A percentile compares a stretch with the other conserved stretches of the same genome.
Conservation (phyloP, 148 eudicot species). For the Euryodendron excelsum region DNA sequence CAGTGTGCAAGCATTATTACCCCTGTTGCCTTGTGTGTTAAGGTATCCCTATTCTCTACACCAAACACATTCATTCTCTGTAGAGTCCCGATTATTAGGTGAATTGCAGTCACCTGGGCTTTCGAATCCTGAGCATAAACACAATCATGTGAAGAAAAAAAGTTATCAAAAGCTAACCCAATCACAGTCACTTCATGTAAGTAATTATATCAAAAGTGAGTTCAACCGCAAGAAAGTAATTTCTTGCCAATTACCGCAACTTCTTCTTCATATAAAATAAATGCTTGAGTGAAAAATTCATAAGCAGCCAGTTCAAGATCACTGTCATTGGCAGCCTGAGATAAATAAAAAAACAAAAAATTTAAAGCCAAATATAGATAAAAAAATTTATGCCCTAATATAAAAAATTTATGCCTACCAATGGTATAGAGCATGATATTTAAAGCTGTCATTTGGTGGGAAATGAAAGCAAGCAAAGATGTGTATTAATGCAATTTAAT, state of each 20-base stretch:
- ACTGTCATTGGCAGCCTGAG: slow-evolving; percentile 93
- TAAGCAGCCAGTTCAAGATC: slow-evolving; percentile 94
- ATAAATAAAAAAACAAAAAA: too few relatives aligned
- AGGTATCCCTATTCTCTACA: slow-evolving; percentile 90
- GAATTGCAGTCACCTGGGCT: slow-evolving; percentile 98
- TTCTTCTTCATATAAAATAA: slow-evolving; percentile 93
- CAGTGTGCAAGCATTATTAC: slow-evolving; percentile 34
- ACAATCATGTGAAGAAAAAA: slow-evolving; percentile 5
- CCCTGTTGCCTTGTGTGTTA: slow-evolving; percentile 99
- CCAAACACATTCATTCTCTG: slow-evolving; percentile 94
- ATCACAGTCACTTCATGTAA: not conserved
- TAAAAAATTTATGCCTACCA: not conserved
- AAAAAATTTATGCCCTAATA: too few relatives aligned
- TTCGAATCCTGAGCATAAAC: slow-evolving; percentile 72
- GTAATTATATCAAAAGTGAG: not conserved
- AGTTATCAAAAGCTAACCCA: not conserved
- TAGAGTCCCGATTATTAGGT: slow-evolving; percentile 90
- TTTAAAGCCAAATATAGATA: slow-evolving; percentile 3
- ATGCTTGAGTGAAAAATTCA: slow-evolving; percentile 95
- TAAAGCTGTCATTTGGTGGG: not conserved
- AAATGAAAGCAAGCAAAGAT: slow-evolving; percentile 2
- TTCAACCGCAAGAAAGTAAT: slow-evolving; percentile 6
- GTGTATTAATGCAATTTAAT: not conserved
- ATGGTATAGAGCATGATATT: not conserved
- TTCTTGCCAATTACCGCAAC: slow-evolving; percentile 61